These are phyloP conservation scores for Aurifilum marmelostoma DNA, from an alignment of 2,329 filamentous ascomycete genomes.

Conservation along the genomic window DNA sequence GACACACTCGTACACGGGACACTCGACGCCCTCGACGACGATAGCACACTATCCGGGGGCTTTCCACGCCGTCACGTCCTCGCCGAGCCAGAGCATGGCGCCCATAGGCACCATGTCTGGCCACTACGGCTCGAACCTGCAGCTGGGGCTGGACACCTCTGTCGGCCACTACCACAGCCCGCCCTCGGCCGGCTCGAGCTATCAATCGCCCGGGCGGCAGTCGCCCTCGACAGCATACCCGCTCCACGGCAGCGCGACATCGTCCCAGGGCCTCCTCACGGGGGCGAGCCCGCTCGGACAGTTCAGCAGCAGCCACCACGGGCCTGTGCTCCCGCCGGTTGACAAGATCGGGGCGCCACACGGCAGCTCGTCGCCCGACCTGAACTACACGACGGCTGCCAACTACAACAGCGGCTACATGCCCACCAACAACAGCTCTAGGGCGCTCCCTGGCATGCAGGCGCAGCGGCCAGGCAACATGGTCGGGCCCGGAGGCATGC, in stretches of 20 bases:
- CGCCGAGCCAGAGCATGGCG: conserved; percentile 23
- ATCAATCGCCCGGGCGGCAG: conserved; percentile 28
- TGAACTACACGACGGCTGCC: conserved; percentile 28
- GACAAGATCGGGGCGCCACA: conserved; percentile 24
- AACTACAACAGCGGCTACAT: conserved; percentile 26
- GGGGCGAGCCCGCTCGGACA: conserved; percentile 25
- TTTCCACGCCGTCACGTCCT: conserved; percentile 27
- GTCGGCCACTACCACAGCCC: conserved; percentile 27
- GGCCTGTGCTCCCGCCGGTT: conserved; percentile 22
- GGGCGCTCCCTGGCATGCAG: conserved; percentile 23
- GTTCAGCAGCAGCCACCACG: conserved; percentile 23
- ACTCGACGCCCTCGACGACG: conserved; percentile 24
- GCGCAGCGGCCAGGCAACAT: conserved; percentile 21
- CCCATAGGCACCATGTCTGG: conserved; percentile 26
- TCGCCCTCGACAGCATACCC: conserved; percentile 26
- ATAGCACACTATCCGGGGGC: conserved; percentile 22
- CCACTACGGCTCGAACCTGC: conserved; percentile 16
- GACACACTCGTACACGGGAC: conserved; percentile 23
- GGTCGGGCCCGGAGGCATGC: conserved; percentile 16
- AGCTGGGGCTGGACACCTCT: conserved; percentile 26
- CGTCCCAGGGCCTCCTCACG: conserved; percentile 23
- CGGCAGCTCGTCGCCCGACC: conserved; percentile 24
- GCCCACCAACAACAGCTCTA: conserved; percentile 20
- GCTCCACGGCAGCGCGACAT: conserved; percentile 13
- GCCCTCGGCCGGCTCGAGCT: conserved; percentile 27